Percentiles rank a stretch among this genome's conserved stretches.
These are phyloP conservation scores for Ophiostoma triangulosporum DNA, from an alignment of 2,329 filamentous ascomycete species.

Conservation along the genomic window DNA sequence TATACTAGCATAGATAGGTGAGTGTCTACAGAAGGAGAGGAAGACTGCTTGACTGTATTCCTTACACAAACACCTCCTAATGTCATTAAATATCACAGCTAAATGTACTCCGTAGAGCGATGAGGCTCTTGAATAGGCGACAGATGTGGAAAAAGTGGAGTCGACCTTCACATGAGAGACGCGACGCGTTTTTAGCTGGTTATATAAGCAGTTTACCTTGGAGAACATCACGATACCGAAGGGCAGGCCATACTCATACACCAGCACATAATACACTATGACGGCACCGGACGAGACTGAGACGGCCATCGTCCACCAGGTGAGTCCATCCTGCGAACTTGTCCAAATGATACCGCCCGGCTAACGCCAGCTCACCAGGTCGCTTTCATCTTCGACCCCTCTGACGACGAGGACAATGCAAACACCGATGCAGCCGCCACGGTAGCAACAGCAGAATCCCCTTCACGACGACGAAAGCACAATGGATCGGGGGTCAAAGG, in stretches of 20 bases:
- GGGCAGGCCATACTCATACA: not conserved
- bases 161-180: not conserved
- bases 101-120: too few relatives aligned
- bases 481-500: not conserved
- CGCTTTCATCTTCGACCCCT: slow-evolving; percentile 48
- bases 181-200: not conserved
- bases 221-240: not conserved
- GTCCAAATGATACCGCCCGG: too few relatives aligned
- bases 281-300: slow-evolving; percentile 6
- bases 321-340: too few relatives aligned
- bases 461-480: not conserved
- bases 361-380: slow-evolving; percentile 26
- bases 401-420: slow-evolving; percentile 22
- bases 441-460: not conserved
- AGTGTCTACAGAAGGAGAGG: too few relatives aligned
- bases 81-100: too few relatives aligned
- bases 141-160: too few relatives aligned
- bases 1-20: too few relatives aligned
- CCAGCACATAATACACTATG: not conserved
- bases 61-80: too few relatives aligned
- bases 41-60: too few relatives aligned
- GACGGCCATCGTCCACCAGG: slow-evolving; percentile 6
- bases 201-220: not conserved
- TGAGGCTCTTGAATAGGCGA: too few relatives aligned
- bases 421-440: not conserved